A percentile compares a stretch with the other conserved stretches of the same genome.
Evolutionary conservation across 1,284 basidiomycete genomes (phyloP).

Genomic region (Malassezia sympodialis): DNA sequence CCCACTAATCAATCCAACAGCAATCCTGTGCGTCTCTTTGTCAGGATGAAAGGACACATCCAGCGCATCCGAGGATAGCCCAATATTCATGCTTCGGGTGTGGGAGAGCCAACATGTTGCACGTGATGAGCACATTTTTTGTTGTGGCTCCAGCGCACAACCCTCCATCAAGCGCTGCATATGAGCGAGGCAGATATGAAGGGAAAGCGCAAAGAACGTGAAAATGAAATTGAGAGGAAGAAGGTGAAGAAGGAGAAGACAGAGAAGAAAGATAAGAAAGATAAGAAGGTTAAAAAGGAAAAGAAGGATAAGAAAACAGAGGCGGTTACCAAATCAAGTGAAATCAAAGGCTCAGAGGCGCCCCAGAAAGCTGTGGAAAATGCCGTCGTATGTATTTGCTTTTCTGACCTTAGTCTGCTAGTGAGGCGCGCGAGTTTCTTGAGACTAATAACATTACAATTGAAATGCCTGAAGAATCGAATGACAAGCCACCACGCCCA

Average conservation of each 20-base stretch:
- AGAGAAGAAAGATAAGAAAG: constrained; percentile 10
- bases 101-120: neutral
- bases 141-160: neutral
- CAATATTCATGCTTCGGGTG: constrained; percentile 34
- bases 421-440: constrained; percentile 36
- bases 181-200: neutral
- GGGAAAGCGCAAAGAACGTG: neutral
- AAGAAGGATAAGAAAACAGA: neutral
- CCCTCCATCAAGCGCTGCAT: neutral
- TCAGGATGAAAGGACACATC: constrained; percentile 77
- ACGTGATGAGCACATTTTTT: constrained; percentile 14
- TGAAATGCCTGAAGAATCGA: constrained; percentile 49
- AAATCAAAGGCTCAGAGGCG: neutral
- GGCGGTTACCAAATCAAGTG: neutral
- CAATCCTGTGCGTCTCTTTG: constrained; percentile 55
- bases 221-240: neutral
- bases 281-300: neutral
- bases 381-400: neutral
- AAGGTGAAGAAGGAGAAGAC: constrained; percentile 9
- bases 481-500: constrained; percentile 52
- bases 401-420: constrained; percentile 36
- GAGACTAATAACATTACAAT: constrained; percentile 44
- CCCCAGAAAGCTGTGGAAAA: constrained; percentile 33
- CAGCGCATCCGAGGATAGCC: constrained; percentile 63
- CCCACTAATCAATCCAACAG: constrained; percentile 69